Percentiles rank a stretch among this genome's conserved stretches.
phyloP scores from a whole-genome alignment of 169 alveolate genomes.

The Cryptosporidium felis region DNA sequence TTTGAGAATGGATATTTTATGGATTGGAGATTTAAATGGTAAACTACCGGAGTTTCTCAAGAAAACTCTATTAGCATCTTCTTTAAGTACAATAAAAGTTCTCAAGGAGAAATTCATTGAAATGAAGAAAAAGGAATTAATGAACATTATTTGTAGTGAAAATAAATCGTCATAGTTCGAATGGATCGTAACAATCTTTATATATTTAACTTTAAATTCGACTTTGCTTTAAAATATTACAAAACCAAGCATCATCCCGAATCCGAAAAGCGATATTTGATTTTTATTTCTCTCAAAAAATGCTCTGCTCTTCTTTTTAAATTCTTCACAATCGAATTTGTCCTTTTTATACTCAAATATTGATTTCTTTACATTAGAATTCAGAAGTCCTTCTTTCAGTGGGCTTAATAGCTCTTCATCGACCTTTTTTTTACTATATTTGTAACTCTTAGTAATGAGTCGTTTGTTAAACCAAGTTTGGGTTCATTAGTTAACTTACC shows the following conservation, averaged over 20 bases:
- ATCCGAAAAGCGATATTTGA: constrained; percentile 31
- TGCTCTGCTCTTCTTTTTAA: constrained; percentile 10
- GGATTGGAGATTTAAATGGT: constrained; percentile 69
- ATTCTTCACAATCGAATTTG: constrained; percentile 2
- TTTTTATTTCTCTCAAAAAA: constrained; percentile 32
- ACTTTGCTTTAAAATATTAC: not conserved
- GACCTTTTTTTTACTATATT: constrained; percentile 1
- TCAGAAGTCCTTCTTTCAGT: constrained; percentile 19
- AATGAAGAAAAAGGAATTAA: constrained; percentile 30
- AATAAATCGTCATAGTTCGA: not conserved
- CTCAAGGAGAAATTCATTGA: constrained; percentile 43
- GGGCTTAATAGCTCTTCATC: constrained; percentile 37
- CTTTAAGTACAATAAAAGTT: constrained; percentile 59
- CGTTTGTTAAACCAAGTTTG: not conserved
- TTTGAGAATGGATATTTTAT: constrained; percentile 39
- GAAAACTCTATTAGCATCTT: constrained; percentile 16
- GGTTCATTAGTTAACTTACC: constrained; percentile 41
- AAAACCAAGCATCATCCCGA: constrained; percentile 50
- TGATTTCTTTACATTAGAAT: constrained; percentile 39
- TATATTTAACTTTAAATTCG: not conserved
- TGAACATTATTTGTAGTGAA: not conserved
- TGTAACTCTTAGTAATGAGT: not conserved
- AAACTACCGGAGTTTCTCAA: constrained; percentile 60
- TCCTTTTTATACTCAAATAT: constrained; percentile 12
- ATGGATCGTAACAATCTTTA: not conserved